phyloP scores from a whole-genome alignment of 148 eudicot genomes.

The Silene conica region DNA sequence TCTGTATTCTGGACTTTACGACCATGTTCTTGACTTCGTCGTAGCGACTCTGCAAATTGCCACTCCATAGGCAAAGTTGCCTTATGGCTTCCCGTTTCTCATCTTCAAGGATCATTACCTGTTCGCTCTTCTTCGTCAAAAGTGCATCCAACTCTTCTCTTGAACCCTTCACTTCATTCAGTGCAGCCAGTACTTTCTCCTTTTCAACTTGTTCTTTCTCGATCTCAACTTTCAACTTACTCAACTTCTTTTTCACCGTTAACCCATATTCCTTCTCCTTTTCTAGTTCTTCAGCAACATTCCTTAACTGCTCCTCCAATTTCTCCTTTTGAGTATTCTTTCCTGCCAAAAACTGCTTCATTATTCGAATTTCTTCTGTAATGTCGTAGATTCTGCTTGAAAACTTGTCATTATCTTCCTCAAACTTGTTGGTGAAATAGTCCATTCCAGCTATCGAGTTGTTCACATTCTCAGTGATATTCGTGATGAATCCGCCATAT shows the following conservation, averaged over 20 bases:
- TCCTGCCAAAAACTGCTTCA: slow-evolving; percentile 38
- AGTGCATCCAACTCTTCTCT: slow-evolving; percentile 31
- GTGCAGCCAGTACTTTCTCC: slow-evolving; percentile 21
- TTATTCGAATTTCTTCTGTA: slow-evolving; percentile 53
- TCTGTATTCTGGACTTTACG: slow-evolving; percentile 25
- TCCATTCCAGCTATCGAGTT: slow-evolving; percentile 45
- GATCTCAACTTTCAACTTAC: slow-evolving; percentile 34
- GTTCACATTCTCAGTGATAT: slow-evolving; percentile 50
- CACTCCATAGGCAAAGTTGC: slow-evolving; percentile 69
- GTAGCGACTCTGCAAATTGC: slow-evolving; percentile 47
- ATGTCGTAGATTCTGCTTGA: slow-evolving; percentile 40
- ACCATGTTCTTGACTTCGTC: slow-evolving; percentile 46
- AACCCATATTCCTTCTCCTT: slow-evolving; percentile 32
- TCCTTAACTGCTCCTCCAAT: slow-evolving; percentile 36
- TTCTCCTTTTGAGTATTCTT: slow-evolving; percentile 42
- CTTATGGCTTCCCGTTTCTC: slow-evolving; percentile 80
- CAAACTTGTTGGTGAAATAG: slow-evolving; percentile 46
- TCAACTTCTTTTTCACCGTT: slow-evolving; percentile 31
- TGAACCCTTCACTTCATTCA: slow-evolving; percentile 42
- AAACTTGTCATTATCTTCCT: slow-evolving; percentile 58
- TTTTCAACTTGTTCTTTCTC: slow-evolving; percentile 37
- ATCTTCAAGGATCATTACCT: slow-evolving; percentile 40
- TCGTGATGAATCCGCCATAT: slow-evolving; percentile 37
- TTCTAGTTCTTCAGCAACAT: slow-evolving; percentile 33
- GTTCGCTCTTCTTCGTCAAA: slow-evolving; percentile 33